Base-by-base conservation (phyloP, 257 asterid species). In the Gentiana dahurica region DNA sequence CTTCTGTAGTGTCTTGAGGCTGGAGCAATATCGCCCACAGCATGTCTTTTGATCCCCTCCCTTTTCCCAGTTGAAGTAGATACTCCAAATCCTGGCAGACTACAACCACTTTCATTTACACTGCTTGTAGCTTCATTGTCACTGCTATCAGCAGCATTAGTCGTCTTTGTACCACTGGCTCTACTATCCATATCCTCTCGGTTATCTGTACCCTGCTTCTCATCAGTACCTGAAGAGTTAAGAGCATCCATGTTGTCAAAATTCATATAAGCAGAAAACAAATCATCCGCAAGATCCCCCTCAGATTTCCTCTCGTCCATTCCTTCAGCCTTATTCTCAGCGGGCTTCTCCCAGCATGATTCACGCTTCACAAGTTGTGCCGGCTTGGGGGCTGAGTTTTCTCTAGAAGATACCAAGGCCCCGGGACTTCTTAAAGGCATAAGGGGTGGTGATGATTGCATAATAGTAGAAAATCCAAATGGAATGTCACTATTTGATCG, bases 1-100 rank as follows among this genome's bases (percentile, higher is more conserved):
- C 98, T 91, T 64, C 98, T 66, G 38, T 78, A 85, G 79, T 91
- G 97, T 53, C 98, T 76, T 36, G 80, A 68, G 37, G 94, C 73
- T 2, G 95, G 94, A 53, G 88, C 73, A 35, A 81, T 83, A 68
- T 89, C 96, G 56, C 74, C 88, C 33, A 62, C 95, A 8, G 93
- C 89, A 65, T 71, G 81, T 71, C 97, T 75, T 53, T 86, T 81
- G 62, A 74, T 43, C 62, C 94, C 95, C 56, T 85, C 95, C 64
- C 77, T 81, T 68, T 76, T 81, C 63, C 70, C 78, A 32, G 67
- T 63, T 57, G 65, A 64, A 52, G 67, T 77, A 55, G 70, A 79
- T 60, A 70, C 60, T 24, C 24, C 24, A 24, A 24, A 24, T 24
- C 24, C 24, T 1, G 46, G 46, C 2, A 41, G 9, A 59, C 75